phyloP scores from a whole-genome alignment of 805 yeast genomes.

The Yarrowia sp. region DNA sequence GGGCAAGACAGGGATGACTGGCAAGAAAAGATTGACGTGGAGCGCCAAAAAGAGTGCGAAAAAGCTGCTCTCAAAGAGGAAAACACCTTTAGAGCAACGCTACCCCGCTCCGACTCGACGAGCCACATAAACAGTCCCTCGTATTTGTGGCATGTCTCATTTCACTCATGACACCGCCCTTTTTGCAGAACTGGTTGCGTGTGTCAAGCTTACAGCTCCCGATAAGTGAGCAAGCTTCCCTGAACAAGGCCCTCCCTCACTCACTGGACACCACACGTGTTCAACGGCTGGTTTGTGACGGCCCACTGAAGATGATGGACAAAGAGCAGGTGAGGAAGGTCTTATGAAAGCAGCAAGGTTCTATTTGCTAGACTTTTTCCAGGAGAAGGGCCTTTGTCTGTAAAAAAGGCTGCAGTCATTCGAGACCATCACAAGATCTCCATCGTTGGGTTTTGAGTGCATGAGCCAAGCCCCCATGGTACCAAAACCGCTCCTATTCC shows the following conservation, averaged over 20 bases:
- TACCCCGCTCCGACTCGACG: constrained; percentile 15
- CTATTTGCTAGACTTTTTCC: constrained; percentile 15
- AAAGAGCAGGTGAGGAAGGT: not conserved
- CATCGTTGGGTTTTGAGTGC: constrained; percentile 6
- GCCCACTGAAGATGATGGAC: not conserved
- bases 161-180: not conserved
- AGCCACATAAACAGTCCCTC: not conserved
- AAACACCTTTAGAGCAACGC: constrained; percentile 1
- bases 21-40: not conserved
- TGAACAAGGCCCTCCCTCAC: not conserved
- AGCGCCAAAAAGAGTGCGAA: not conserved
- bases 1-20: constrained; percentile 9
- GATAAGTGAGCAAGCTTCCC: constrained; percentile 31
- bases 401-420: not conserved
- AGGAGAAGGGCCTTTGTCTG: not conserved
- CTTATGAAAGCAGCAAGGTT: not conserved
- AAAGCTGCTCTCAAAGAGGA: constrained; percentile 12
- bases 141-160: constrained; percentile 25
- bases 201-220: not conserved
- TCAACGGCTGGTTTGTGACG: not conserved
- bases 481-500: too few relatives aligned
- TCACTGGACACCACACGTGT: not conserved
- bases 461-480: constrained; percentile 25
- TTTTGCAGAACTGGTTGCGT: constrained; percentile 12
- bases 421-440: constrained; percentile 22